Conservation (phyloP, 768 basidiomycete genomes). For the Mycena indigotica region DNA sequence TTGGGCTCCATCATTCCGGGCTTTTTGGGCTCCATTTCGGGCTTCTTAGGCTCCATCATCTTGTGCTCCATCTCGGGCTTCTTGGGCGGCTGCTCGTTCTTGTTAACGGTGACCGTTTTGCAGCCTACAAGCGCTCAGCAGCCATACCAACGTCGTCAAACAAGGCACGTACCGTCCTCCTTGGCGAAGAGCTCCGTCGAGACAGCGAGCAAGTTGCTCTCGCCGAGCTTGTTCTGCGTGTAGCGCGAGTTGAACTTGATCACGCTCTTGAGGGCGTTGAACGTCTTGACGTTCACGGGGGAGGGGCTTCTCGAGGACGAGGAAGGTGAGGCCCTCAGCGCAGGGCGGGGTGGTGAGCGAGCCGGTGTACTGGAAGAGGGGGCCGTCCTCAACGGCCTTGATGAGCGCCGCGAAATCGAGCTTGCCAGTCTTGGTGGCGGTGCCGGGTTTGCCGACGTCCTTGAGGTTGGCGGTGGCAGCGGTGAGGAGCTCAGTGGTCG, state of each 20-base stretch:
- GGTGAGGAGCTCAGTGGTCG: conserved; percentile 19
- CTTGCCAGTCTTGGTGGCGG: conserved; percentile 13
- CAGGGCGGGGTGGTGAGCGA: conserved; percentile 23
- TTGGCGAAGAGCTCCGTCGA: not conserved
- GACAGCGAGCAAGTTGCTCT: conserved; percentile 16
- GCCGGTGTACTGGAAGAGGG: conserved; percentile 21
- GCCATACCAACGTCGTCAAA: no score
- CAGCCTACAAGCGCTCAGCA: no score
- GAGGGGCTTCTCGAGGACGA: conserved; percentile 21
- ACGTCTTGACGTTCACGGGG: conserved; percentile 18
- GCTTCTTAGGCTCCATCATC: no score
- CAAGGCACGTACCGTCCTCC: not conserved
- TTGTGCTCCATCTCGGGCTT: no score
- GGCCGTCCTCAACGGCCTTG: conserved; percentile 12
- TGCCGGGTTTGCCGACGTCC: conserved; percentile 14
- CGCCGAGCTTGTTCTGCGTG: conserved; percentile 20
- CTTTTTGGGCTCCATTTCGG: no score
- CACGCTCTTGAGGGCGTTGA: conserved; percentile 19
- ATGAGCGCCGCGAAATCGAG: conserved; percentile 19
- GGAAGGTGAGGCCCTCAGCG: conserved; percentile 21
- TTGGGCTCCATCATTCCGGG: no score
- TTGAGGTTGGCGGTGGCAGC: conserved; percentile 15
- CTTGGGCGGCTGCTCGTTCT: no score
- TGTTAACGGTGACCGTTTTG: no score
- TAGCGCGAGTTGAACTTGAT: conserved; percentile 22